A percentile compares a stretch with the other conserved stretches of the same genome.
Evolutionary conservation across 2,329 filamentous ascomycete species (phyloP).

Genomic region (Aureobasidium subglaciale): DNA sequence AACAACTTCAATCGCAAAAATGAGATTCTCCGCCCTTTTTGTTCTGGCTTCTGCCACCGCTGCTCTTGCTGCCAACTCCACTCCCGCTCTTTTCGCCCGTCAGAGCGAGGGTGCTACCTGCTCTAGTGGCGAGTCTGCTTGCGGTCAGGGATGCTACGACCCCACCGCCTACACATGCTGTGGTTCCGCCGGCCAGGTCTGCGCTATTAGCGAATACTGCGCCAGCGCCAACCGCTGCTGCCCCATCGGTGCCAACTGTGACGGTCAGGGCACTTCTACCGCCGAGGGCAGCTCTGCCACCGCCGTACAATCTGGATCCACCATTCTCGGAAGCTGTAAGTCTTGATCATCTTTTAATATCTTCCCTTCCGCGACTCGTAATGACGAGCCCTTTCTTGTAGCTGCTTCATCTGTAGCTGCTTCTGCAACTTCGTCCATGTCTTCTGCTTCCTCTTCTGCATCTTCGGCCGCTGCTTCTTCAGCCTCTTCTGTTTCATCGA

Average conservation of each 20-base stretch:
- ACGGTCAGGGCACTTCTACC: conserved; percentile 13
- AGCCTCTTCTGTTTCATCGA: neutral
- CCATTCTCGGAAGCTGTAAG: conserved; percentile 13
- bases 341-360: neutral
- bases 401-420: neutral
- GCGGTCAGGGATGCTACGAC: conserved; percentile 13
- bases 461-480: neutral
- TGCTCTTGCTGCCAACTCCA: neutral
- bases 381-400: neutral
- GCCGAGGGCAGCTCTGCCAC: neutral
- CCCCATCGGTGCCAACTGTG: conserved; percentile 8
- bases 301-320: neutral
- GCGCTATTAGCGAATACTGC: neutral
- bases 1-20: neutral
- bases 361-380: neutral
- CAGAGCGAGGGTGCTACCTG: neutral
- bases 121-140: conserved; percentile 4
- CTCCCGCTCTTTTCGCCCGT: conserved; percentile 9
- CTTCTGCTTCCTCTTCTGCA: neutral
- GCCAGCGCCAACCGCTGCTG: neutral
- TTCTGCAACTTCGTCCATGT: neutral
- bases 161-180: conserved; percentile 5
- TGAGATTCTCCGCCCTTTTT: conserved; percentile 6
- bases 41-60: conserved; percentile 8
- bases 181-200: neutral